phyloP scores from a whole-genome alignment of 495 filamentous ascomycete species.

The Saxophila tyrrhenica region DNA sequence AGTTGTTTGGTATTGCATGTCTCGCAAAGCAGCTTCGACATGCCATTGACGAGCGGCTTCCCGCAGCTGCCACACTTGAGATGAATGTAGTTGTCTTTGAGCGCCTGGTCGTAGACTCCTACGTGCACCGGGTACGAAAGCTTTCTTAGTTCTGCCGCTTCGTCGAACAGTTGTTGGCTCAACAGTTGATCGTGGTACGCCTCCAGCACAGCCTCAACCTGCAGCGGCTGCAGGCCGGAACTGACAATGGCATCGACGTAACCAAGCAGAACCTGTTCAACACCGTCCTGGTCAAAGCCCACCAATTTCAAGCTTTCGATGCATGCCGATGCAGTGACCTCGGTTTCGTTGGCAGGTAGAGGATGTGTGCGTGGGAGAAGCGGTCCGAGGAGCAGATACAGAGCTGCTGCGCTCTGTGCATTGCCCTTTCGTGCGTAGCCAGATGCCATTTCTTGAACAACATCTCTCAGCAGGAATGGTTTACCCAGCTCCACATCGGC shows the following conservation, averaged over 20 bases:
- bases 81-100: slow-evolving; percentile 25
- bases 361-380: slow-evolving; percentile 22
- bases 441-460: slow-evolving; percentile 23
- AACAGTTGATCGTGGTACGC: slow-evolving; percentile 32
- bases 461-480: slow-evolving; percentile 22
- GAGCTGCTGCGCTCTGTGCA: slow-evolving; percentile 25
- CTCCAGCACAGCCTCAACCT: slow-evolving; percentile 29
- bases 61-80: slow-evolving; percentile 27
- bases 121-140: slow-evolving; percentile 29
- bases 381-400: slow-evolving; percentile 26
- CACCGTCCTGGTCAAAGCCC: slow-evolving; percentile 18
- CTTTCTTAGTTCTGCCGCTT: slow-evolving; percentile 26
- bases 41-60: slow-evolving; percentile 24
- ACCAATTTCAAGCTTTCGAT: slow-evolving; percentile 15
- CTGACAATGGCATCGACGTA: slow-evolving; percentile 17
- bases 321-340: slow-evolving; percentile 16
- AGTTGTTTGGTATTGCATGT: slow-evolving; percentile 23
- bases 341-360: slow-evolving; percentile 4
- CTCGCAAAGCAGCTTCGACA: slow-evolving; percentile 23
- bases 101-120: slow-evolving; percentile 27
- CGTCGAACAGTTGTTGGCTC: slow-evolving; percentile 19
- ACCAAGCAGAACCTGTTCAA: slow-evolving; percentile 16
- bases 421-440: slow-evolving; percentile 23
- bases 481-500: slow-evolving; percentile 18
- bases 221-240: slow-evolving; percentile 27